Percentiles rank a stretch among this genome's conserved stretches.
These are phyloP conservation scores for Stylosanthes scabra DNA, from an alignment of 331 rosid genomes.

Conservation along the genomic window DNA sequence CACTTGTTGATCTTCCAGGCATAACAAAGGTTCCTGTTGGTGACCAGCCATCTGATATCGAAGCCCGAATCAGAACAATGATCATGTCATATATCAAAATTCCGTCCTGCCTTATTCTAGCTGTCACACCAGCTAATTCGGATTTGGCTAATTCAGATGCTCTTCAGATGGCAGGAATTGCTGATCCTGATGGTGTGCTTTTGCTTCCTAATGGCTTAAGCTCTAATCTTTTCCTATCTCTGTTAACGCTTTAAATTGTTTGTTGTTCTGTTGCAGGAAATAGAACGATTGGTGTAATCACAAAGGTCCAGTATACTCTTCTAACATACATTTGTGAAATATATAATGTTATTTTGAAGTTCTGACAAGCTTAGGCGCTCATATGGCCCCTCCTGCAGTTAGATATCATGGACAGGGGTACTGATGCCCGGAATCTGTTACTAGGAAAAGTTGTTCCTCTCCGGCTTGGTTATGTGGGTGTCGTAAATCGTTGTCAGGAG, in stretches of 20 bases:
- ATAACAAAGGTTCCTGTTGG: constrained; percentile 99
- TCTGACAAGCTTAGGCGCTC: constrained; percentile 41
- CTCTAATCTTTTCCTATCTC: constrained; percentile 1
- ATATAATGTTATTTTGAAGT: constrained; percentile 25
- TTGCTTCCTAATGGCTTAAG: constrained; percentile 21
- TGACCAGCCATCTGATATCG: constrained; percentile 97
- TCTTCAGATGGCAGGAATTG: constrained; percentile 96
- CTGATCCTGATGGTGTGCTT: constrained; percentile 93
- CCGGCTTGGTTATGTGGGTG: constrained; percentile 95
- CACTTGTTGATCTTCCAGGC: constrained; percentile 98
- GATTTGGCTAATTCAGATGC: constrained; percentile 99
- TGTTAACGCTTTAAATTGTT: constrained; percentile 11
- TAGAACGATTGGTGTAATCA: constrained; percentile 95
- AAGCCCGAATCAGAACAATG: constrained; percentile 92
- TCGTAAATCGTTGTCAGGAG: constrained; percentile 98
- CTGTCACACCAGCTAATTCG: constrained; percentile 95
- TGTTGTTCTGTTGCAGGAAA: constrained; percentile 64
- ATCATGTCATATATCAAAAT: constrained; percentile 92
- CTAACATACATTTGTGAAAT: constrained; percentile 4
- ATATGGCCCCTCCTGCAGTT: constrained; percentile 55
- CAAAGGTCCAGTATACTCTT: constrained; percentile 66
- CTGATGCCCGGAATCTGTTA: constrained; percentile 94
- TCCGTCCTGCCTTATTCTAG: constrained; percentile 86
- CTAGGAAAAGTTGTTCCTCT: constrained; percentile 92
- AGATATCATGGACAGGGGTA: constrained; percentile 99